phyloP scores from a whole-genome alignment of 2,329 filamentous ascomycete species.

The Colletotrichum sp. region DNA sequence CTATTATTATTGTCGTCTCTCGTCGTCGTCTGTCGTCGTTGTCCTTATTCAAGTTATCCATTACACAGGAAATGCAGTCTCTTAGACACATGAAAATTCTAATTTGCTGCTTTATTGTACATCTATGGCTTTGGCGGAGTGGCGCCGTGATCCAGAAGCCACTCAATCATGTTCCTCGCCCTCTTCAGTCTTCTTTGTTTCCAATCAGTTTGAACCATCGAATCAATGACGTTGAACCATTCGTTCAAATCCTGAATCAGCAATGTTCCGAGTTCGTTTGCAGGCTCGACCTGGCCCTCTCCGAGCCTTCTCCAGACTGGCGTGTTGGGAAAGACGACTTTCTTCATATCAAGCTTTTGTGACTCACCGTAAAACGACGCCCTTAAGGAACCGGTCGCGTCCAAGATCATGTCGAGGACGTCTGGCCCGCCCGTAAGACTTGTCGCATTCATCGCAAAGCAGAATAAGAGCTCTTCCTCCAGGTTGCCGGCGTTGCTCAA shows the following conservation, averaged over 20 bases:
- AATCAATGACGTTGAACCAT: no score
- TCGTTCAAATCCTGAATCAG: no score
- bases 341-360: neutral
- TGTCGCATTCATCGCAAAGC: fast-evolving
- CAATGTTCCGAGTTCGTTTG: no score
- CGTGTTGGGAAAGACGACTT: fast-evolving
- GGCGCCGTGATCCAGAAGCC: neutral
- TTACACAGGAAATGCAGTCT: fast-evolving
- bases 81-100: neutral
- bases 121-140: neutral
- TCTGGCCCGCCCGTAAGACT: fast-evolving
- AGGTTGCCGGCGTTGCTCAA: fast-evolving
- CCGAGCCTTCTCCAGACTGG: no score
- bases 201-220: no score
- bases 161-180: no score
- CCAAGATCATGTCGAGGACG: fast-evolving
- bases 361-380: fast-evolving
- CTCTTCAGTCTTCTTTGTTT: no score
- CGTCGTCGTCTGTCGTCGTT: no score
- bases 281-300: no score
- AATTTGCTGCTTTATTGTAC: fast-evolving
- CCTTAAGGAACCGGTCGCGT: fast-evolving
- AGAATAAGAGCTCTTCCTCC: fast-evolving
- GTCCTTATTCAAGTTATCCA: fast-evolving
- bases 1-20: fast-evolving